A percentile compares a stretch with the other conserved stretches of the same genome.
phyloP scores from a whole-genome alignment of 805 yeast genomes.

The Yarrowia sp. region DNA sequence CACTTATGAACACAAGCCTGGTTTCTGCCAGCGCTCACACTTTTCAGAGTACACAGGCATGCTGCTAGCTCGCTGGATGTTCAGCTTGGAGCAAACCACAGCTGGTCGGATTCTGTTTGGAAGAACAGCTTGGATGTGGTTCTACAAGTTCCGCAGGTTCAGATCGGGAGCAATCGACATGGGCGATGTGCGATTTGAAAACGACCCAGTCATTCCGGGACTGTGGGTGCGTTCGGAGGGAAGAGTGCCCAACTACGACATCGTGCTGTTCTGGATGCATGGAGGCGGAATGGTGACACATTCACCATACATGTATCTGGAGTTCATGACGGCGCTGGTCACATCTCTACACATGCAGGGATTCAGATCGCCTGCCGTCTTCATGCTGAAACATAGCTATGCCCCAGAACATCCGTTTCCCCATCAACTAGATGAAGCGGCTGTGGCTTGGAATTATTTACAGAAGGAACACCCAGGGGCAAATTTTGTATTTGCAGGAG shows the following conservation, averaged over 20 bases:
- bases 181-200: conserved; percentile 45
- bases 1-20: conserved; percentile 30
- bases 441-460: conserved; percentile 51
- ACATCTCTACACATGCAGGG: conserved; percentile 58
- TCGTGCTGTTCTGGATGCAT: conserved; percentile 56
- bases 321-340: conserved; percentile 55
- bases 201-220: conserved; percentile 48
- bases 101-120: conserved; percentile 45
- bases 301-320: conserved; percentile 55
- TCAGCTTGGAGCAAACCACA: conserved; percentile 41
- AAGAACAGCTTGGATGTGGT: conserved; percentile 42
- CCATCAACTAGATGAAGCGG: conserved; percentile 47
- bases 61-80: conserved; percentile 30
- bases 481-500: conserved; percentile 53
- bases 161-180: conserved; percentile 48
- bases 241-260: conserved; percentile 49
- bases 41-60: conserved; percentile 30
- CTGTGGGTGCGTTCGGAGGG: conserved; percentile 50
- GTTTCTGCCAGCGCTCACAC: conserved; percentile 29
- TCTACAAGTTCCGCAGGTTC: conserved; percentile 45
- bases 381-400: conserved; percentile 50
- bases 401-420: conserved; percentile 43
- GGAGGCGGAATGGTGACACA: conserved; percentile 53
- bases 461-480: conserved; percentile 45
- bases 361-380: conserved; percentile 57